Conservation (phyloP, 352 stramenopile species). For the Phytophthora pisi region DNA sequence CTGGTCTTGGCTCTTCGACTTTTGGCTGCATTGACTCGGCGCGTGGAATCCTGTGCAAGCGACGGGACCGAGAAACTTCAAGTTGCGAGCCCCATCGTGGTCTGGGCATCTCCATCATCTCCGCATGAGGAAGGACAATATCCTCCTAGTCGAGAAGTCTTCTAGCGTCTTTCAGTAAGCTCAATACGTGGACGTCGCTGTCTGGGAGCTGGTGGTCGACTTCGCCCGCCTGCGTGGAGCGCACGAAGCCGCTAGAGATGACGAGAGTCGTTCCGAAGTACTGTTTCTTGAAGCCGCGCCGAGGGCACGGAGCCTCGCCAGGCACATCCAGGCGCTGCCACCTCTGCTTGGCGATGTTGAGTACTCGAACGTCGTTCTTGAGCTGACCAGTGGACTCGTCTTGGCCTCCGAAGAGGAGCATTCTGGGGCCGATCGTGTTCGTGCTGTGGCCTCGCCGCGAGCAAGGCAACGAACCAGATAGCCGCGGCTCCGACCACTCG, state of each 20-base stretch:
- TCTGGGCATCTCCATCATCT: background rate
- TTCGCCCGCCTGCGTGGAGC: conserved; percentile 38
- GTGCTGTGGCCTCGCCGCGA: conserved; percentile 68
- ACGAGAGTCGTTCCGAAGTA: conserved; percentile 79
- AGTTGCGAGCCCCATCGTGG: background rate
- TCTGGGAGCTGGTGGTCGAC: conserved; percentile 64
- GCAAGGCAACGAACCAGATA: conserved; percentile 47
- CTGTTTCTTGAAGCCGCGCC: conserved; percentile 79
- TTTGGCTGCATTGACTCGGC: background rate
- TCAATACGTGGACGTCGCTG: conserved; percentile 62
- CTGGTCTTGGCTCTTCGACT: background rate
- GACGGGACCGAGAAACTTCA: background rate
- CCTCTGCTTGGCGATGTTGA: conserved; percentile 37
- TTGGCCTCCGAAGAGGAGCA: conserved; percentile 75
- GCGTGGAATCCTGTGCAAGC: background rate
- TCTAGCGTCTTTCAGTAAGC: conserved; percentile 19
- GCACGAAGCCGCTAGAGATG: conserved; percentile 77
- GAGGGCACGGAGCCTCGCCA: conserved; percentile 53
- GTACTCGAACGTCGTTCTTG: conserved; percentile 54
- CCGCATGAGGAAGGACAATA: no score
- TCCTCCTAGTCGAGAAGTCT: background rate
- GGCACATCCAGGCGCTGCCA: conserved; percentile 45
- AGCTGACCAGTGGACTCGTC: conserved; percentile 50
- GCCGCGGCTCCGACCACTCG: conserved; percentile 44
- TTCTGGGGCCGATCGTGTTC: conserved; percentile 52